Conservation (phyloP, 1,139 yeast species). For the Lodderomyces metapsilosis region DNA sequence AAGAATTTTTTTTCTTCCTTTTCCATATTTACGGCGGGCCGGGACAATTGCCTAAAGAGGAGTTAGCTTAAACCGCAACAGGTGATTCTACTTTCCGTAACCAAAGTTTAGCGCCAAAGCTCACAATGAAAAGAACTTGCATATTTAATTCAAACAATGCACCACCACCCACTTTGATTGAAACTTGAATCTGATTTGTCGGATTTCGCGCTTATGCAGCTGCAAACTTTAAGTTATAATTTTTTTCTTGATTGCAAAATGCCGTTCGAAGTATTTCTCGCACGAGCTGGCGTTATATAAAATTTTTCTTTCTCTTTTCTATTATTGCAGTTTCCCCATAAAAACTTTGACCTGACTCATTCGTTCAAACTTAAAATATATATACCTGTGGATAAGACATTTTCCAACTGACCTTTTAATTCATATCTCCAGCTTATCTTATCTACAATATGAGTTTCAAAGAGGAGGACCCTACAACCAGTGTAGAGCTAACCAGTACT, state of each 20-base stretch:
- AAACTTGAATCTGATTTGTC: no score
- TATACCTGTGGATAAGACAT: no score
- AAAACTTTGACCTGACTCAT: background rate
- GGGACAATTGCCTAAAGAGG: no score
- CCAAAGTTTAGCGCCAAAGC: no score
- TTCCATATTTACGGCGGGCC: background rate
- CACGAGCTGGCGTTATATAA: background rate
- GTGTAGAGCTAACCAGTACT: background rate
- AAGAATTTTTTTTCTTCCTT: background rate
- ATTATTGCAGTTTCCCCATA: slow-evolving; percentile 3
- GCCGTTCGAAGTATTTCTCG: slow-evolving; percentile 1
- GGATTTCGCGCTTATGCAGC: background rate
- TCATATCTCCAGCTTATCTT: no score
- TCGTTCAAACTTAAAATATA: no score
- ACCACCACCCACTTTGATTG: no score
- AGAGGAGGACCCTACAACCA: background rate
- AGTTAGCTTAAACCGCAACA: no score
- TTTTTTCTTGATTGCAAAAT: slow-evolving; percentile 3
- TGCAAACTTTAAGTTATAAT: background rate
- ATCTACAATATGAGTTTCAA: background rate
- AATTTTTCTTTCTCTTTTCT: background rate
- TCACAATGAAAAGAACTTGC: no score
- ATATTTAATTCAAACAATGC: no score
- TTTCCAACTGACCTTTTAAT: no score
- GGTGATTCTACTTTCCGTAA: no score